Conservation (phyloP, 352 stramenopile genomes). For the Pythium brachiatum region DNA sequence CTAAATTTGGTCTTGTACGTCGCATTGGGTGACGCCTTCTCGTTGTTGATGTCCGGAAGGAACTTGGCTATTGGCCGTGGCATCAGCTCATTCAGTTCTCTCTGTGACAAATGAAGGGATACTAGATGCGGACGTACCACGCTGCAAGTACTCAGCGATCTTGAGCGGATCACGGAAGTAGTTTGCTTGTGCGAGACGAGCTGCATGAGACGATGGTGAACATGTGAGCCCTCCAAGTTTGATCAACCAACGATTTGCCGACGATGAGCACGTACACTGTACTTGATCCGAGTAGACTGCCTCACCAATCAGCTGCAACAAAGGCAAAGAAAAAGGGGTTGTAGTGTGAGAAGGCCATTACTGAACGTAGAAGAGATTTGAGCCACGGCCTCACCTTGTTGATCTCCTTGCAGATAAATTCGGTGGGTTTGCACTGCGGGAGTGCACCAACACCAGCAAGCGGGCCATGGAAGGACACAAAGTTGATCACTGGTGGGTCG, state of each 20-base stretch:
- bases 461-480: conserved; percentile 91
- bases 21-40: conserved; percentile 65
- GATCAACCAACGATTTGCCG: not conserved
- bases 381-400: conserved; percentile 38
- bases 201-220: conserved; percentile 23
- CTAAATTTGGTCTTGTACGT: conserved; percentile 90
- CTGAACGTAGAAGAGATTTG: not conserved
- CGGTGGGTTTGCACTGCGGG: conserved; percentile 83
- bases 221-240: not conserved
- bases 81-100: conserved; percentile 1
- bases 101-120: not conserved
- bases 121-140: conserved; percentile 42
- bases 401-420: conserved; percentile 85
- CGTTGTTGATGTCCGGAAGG: conserved; percentile 90
- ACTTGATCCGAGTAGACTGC: conserved; percentile 84
- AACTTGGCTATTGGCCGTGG: conserved; percentile 47
- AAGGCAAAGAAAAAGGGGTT: too few relatives aligned
- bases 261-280: conserved; percentile 46
- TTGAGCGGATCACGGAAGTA: conserved; percentile 91
- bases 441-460: conserved; percentile 88
- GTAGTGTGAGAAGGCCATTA: conserved; percentile 4
- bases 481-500: conserved; percentile 87
- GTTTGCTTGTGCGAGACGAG: conserved; percentile 88
- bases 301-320: conserved; percentile 74
- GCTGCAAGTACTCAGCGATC: conserved; percentile 63